These are phyloP conservation scores for Mycena albidolilacea DNA, from an alignment of 768 basidiomycete species.

Conservation along the genomic window DNA sequence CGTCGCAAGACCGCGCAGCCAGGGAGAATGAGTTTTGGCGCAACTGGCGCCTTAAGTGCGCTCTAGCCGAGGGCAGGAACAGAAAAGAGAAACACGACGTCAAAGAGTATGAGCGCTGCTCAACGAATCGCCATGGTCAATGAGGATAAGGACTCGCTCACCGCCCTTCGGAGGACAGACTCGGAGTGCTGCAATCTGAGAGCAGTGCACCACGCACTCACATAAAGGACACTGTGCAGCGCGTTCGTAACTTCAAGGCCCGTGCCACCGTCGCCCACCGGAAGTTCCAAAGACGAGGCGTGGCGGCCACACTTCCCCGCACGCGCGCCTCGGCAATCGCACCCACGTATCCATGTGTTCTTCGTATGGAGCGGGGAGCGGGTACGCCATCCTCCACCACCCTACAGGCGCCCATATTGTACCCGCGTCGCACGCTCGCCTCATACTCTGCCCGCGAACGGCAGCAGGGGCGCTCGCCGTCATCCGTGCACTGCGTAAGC, in stretches of 20 bases:
- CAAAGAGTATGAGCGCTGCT: not conserved
- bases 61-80: not conserved
- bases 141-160: no score
- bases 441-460: not conserved
- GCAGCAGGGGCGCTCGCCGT: not conserved
- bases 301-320: no score
- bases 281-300: not conserved
- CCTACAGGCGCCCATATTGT: not conserved
- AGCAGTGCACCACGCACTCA: not conserved
- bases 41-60: not conserved
- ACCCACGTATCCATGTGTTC: no score
- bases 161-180: no score
- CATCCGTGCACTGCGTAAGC: not conserved
- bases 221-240: not conserved
- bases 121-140: not conserved
- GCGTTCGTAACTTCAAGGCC: not conserved
- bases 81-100: not conserved
- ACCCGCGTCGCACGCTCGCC: not conserved
- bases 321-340: no score
- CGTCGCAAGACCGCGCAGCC: not conserved
- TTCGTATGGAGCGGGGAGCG: not conserved
- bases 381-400: not conserved
- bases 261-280: not conserved
- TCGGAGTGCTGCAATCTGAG: no score
- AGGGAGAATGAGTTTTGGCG: not conserved